Conservation (phyloP, 2,329 filamentous ascomycete species). For the Colletotrichum simmondsii region DNA sequence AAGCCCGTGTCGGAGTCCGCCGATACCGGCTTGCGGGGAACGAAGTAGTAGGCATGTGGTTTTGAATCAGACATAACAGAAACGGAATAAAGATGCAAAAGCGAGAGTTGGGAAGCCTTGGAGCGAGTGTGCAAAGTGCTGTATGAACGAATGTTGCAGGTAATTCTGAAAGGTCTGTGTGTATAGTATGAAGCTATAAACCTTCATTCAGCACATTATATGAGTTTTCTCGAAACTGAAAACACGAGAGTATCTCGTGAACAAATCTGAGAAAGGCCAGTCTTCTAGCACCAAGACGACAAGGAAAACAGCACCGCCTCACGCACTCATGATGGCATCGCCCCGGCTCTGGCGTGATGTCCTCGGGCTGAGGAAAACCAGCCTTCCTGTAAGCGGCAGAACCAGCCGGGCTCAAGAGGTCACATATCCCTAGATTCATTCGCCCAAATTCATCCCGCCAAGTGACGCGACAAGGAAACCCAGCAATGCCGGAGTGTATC, state of each 20-base stretch:
- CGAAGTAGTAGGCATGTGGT: conserved; percentile 7
- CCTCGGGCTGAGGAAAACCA: background rate
- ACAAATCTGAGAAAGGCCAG: background rate
- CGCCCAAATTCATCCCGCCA: conserved; percentile 7
- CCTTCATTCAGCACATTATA: background rate
- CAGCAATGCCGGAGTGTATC: background rate
- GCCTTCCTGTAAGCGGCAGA: background rate
- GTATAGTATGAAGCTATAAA: background rate
- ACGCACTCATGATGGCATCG: conserved; percentile 10
- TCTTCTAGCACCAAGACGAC: background rate
- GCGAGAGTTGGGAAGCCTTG: background rate
- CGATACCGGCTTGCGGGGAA: conserved; percentile 30
- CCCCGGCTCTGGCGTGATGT: conserved; percentile 6
- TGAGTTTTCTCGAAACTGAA: background rate
- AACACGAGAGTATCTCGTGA: background rate
- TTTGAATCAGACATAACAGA: conserved; percentile 10
- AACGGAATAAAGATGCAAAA: conserved; percentile 8
- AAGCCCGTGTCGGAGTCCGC: conserved; percentile 1
- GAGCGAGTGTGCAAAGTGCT: conserved; percentile 14
- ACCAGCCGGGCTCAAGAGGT: background rate
- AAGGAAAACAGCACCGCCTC: conserved; percentile 8
- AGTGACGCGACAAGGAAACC: background rate
- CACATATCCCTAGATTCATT: conserved; percentile 13
- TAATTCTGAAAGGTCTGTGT: no score
- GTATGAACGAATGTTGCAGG: background rate